Percentiles rank a stretch among this genome's conserved stretches.
These are phyloP conservation scores for Colletotrichum eleusines DNA, from an alignment of 2,329 filamentous ascomycete genomes.

Conservation along the genomic window DNA sequence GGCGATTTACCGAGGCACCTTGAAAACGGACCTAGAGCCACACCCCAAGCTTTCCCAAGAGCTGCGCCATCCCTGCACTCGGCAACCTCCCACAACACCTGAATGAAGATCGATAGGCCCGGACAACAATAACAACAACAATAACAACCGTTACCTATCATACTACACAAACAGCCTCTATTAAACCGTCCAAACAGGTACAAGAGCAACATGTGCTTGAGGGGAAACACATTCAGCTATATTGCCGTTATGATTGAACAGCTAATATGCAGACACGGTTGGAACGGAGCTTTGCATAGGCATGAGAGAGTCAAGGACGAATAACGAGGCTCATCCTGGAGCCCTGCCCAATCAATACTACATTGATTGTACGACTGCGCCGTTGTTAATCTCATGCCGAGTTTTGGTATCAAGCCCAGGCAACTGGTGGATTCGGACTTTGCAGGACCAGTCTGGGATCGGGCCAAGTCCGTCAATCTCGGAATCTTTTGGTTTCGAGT, in stretches of 20 bases:
- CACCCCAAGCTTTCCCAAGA: constrained; percentile 25
- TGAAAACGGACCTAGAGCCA: constrained; percentile 38
- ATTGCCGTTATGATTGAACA: not conserved
- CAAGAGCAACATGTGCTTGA: not conserved
- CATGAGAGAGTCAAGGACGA: no score
- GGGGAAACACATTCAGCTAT: not conserved
- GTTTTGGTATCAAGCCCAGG: no score
- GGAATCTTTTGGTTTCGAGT: no score
- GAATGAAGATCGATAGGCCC: constrained; percentile 9
- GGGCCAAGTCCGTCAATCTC: no score
- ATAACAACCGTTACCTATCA: not conserved
- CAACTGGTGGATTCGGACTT: no score
- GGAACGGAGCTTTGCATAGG: no score
- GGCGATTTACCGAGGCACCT: constrained; percentile 48
- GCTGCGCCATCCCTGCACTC: constrained; percentile 37
- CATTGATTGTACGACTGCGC: no score
- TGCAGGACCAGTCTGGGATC: no score
- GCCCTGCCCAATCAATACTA: no score
- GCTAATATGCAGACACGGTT: not conserved
- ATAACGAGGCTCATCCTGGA: no score
- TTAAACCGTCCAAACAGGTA: not conserved
- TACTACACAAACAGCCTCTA: not conserved
- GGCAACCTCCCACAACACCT: constrained; percentile 8
- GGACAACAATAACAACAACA: constrained; percentile 13
- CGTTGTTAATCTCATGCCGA: no score